phyloP scores from a whole-genome alignment of 179 eudicot species.

The Sideroxylon spinosum region DNA sequence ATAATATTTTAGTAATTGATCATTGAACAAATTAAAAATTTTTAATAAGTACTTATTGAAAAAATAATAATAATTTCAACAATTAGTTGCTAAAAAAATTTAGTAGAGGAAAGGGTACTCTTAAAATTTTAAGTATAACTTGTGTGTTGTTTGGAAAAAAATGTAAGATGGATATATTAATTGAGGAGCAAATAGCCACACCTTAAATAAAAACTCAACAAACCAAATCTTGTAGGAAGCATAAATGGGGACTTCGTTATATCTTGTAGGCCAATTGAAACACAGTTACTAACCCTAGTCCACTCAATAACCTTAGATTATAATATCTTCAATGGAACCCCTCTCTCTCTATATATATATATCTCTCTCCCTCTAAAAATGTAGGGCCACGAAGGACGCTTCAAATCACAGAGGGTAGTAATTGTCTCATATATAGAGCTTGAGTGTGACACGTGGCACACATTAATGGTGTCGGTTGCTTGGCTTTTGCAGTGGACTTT shows the following conservation, averaged over 20 bases:
- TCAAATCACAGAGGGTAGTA: constrained; percentile 6
- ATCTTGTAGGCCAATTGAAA: background rate
- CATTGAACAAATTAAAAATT: too few species aligned
- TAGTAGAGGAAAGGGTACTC: too few species aligned
- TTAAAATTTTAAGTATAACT: too few species aligned
- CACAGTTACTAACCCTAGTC: background rate
- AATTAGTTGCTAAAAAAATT: too few species aligned
- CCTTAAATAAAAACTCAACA: too few species aligned
- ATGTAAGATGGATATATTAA: too few species aligned
- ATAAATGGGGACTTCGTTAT: background rate
- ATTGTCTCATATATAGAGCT: background rate
- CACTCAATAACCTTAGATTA: background rate
- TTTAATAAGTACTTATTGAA: too few species aligned
- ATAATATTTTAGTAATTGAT: too few species aligned
- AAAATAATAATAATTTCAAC: too few species aligned
- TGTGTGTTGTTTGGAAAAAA: too few species aligned
- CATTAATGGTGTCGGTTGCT: constrained; percentile 11
- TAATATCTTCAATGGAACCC: background rate
- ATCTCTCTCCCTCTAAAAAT: background rate
- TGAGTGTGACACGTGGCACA: background rate
- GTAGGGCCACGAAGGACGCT: background rate
- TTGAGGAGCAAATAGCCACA: too few species aligned
- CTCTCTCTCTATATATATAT: constrained; percentile 12
- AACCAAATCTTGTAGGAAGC: background rate
- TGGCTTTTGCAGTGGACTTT: background rate